Base-by-base conservation (phyloP, 371 early-diverging fungal genomes). In the Mortierella sp. region DNA sequence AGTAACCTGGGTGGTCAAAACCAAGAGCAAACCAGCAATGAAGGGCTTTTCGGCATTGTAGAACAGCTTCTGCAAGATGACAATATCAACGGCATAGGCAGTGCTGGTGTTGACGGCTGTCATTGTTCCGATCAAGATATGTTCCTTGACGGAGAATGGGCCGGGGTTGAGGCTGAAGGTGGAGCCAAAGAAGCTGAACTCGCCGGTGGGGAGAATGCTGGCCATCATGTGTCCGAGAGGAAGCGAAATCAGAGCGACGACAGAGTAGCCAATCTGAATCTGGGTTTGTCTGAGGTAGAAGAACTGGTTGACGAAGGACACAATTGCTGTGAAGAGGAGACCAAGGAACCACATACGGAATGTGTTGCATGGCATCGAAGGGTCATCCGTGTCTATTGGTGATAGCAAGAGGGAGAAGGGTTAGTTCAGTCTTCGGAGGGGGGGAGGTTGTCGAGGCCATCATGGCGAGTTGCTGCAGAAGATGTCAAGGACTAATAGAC, bases 61-160 rank as follows among this genome's bases (percentile, higher is more conserved):
- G 68, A 84, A 89, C 25, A 90, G 56, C 40, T 83, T 79, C 72
- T 92, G 90, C 22, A 87, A 83, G 8, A 87, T 84, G 57, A 91
- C 85, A 49, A 92, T 89, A 79, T 92, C 90, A 49, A 92, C 90
- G 10, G 90, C 94, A 60, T 90, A 87, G 17, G 86, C 84, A 10
- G 89, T 87, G 40, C 81, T 82, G 44, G 90, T 88, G 52, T 65
- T 71, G 40, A 57, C 57, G 16, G 71, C 65, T 9, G 89, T 86
- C 81, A 90, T 87, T 54, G 89, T 83, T 21, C 86, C 87, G 46
- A 94, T 88, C 47, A 95, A 73, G 27, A 90, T 91, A 61, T 95
- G 95, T 76, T 95, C 96, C 77, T 95, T 95, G 74, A 93, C 85
- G 67, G 88, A 89, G 81, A 95, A 95, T 1, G 93, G 92, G 5